Evolutionary conservation across 2,329 filamentous ascomycete species (phyloP), one percentile per base, ranked within the genome.

Genomic region (Microdochium trichocladiopsis): DNA sequence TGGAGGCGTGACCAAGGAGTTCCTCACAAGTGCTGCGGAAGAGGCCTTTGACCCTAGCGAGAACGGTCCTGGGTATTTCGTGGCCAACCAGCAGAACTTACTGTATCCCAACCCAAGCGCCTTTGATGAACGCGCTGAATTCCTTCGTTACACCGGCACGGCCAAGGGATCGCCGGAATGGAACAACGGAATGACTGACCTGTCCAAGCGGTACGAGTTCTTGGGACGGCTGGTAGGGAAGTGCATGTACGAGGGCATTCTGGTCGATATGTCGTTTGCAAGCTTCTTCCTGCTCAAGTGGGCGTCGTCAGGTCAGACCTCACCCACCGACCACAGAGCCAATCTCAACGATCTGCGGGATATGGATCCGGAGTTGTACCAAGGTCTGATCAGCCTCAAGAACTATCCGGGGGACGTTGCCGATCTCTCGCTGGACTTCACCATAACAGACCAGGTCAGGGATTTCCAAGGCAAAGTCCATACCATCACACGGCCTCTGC

Each of bases 261-360:
- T 99, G 2, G 86, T 97, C 48, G 92, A 99, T 68, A 86, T 96
- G 54, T 84, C 84, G 50, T 99, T 99, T 73, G 92, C 93, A 1
- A 86, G 89, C 0, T 99, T 99, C 73, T 99, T 99, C 71, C 79
- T 99, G 6, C 80, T 96, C 54, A 96, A 97, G 66, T 99, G 94
- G 94, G 84, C 91, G 2, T 79, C 93, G 51, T 85, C 87, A 11
- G 86, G 87, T 16, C 73, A 72, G 84, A 66, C 65, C 16, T 64
- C 65, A 1, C 61, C 67, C 50, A 80, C 82, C 11, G 80, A 83
- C 10, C 96, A 95, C 71, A 87, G 91, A 50, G 88, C 91, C n/a
- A 96, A 89, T 58, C 80, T 99, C 62, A 96, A 99, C 66, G 94
- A 99, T 63, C 75, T 99, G 25, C 84, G 90, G 56, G 93, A 97